phyloP scores from a whole-genome alignment of 768 basidiomycete species.

The Leccinum uliginosum region DNA sequence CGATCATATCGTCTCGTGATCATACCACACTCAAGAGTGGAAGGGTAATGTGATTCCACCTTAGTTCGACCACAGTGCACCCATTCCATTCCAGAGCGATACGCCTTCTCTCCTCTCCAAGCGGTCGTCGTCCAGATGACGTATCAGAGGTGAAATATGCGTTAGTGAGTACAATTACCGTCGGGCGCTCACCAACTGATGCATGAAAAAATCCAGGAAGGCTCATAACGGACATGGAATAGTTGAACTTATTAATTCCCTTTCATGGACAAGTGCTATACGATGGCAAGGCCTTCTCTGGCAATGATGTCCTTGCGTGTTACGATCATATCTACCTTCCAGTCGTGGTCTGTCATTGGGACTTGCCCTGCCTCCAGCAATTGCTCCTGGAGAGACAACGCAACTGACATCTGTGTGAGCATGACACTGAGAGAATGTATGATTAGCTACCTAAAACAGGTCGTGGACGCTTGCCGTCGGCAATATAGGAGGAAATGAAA shows the following conservation, averaged over 20 bases:
- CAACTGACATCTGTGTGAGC: constrained; percentile 42
- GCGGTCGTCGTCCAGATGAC: constrained; percentile 12
- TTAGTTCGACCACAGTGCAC: constrained; percentile 4
- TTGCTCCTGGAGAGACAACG: constrained; percentile 60
- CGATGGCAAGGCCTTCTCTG: constrained; percentile 15
- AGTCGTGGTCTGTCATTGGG: constrained; percentile 55
- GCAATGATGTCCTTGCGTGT: constrained; percentile 40
- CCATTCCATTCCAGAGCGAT: constrained; percentile 31
- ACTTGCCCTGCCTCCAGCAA: constrained; percentile 47
- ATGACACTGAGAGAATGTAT: constrained; percentile 7
- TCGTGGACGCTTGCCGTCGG: constrained; percentile 35
- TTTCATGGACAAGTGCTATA: constrained; percentile 13
- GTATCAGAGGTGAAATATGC: constrained; percentile 21
- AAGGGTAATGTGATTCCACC: constrained; percentile 36
- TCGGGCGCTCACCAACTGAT: constrained; percentile 6
- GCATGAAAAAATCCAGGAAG: constrained; percentile 10
- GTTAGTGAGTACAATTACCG: constrained; percentile 26
- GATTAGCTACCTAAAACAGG: constrained; percentile 55
- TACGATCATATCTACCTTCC: constrained; percentile 60
- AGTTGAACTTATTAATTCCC: constrained; percentile 5
- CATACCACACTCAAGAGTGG: constrained; percentile 35
- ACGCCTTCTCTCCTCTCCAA: constrained; percentile 38
- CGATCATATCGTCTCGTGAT: constrained; percentile 42
- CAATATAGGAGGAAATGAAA: constrained; percentile 56
- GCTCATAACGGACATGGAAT: constrained; percentile 25